Evolutionary conservation across 2,329 filamentous ascomycete genomes (phyloP).

Genomic region (Nannizzia gypsea): DNA sequence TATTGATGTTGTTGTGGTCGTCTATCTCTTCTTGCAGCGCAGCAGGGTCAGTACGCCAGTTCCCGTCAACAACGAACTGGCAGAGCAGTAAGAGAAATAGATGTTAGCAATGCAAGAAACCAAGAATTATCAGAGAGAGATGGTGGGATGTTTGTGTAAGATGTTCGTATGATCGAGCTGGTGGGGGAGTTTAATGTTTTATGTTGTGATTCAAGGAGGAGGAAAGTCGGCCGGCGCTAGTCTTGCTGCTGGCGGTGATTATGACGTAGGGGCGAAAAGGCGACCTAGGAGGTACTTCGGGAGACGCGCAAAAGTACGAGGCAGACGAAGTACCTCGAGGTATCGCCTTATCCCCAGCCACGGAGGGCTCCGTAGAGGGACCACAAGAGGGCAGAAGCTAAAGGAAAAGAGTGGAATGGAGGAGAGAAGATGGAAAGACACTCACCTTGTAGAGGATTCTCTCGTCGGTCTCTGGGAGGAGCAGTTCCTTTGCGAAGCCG

Average conservation of each 20-base stretch:
- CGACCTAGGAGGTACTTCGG: background rate
- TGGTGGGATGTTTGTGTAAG: too few relatives aligned
- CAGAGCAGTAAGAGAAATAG: background rate
- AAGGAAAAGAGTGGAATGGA: background rate
- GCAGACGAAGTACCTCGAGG: background rate
- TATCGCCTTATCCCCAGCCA: background rate
- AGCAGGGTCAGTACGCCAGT: constrained; percentile 73
- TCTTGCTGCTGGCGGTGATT: background rate
- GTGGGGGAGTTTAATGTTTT: background rate
- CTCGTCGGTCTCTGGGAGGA: constrained; percentile 49
- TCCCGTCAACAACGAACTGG: constrained; percentile 89
- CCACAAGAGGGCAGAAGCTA: background rate
- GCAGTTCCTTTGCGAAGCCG: constrained; percentile 68
- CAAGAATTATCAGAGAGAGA: too few relatives aligned
- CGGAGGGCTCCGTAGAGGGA: too few relatives aligned
- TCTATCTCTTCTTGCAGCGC: constrained; percentile 67
- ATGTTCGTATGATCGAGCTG: background rate
- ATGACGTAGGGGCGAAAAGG: background rate
- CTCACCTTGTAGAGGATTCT: constrained; percentile 95
- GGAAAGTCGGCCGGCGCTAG: background rate
- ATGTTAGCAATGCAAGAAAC: too few relatives aligned
- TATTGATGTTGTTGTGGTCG: constrained; percentile 76
- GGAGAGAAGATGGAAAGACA: background rate
- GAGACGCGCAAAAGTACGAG: background rate
- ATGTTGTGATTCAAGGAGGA: background rate